Conservation (phyloP, 1,139 yeast species). For the Scheffersomyces insectosa region DNA sequence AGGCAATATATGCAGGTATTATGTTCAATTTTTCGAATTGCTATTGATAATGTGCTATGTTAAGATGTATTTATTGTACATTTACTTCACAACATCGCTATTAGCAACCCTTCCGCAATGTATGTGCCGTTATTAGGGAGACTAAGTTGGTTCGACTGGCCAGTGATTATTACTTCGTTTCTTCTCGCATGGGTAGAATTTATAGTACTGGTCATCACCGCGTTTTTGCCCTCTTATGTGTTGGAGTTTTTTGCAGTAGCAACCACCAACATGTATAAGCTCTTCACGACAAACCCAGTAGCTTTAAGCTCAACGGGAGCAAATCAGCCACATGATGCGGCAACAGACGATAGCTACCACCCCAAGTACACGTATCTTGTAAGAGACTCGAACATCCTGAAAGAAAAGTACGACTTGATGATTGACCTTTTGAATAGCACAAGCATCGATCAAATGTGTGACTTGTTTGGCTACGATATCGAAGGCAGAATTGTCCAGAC, state of each 20-base stretch:
- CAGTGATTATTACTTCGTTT: slow-evolving; percentile 34
- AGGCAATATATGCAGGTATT: too few species aligned
- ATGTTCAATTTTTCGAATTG: too few species aligned
- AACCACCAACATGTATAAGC: slow-evolving; percentile 27
- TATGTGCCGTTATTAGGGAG: slow-evolving; percentile 42
- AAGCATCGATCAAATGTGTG: slow-evolving; percentile 36
- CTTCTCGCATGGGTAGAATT: slow-evolving; percentile 45
- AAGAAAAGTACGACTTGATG: slow-evolving; percentile 29
- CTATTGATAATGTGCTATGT: too few species aligned
- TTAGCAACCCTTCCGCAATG: slow-evolving; percentile 17
- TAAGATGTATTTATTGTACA: too few species aligned
- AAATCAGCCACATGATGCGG: slow-evolving; percentile 8
- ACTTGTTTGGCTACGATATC: slow-evolving; percentile 39
- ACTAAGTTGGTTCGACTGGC: slow-evolving; percentile 34
- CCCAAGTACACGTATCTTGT: slow-evolving; percentile 10
- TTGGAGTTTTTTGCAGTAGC: slow-evolving; percentile 31
- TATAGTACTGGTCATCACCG: slow-evolving; percentile 33
- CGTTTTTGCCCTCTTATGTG: slow-evolving; percentile 32
- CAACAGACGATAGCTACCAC: not conserved
- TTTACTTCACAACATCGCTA: too few species aligned
- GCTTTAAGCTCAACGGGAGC: slow-evolving; percentile 17
- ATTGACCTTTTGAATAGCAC: slow-evolving; percentile 33
- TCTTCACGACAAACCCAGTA: slow-evolving; percentile 30
- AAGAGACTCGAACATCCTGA: slow-evolving; percentile 10
- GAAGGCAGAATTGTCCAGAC: slow-evolving; percentile 43